Percentiles rank a stretch among this genome's conserved stretches.
phyloP scores from a whole-genome alignment of 495 filamentous ascomycete species.

The Trichocladium uniseriatum region DNA sequence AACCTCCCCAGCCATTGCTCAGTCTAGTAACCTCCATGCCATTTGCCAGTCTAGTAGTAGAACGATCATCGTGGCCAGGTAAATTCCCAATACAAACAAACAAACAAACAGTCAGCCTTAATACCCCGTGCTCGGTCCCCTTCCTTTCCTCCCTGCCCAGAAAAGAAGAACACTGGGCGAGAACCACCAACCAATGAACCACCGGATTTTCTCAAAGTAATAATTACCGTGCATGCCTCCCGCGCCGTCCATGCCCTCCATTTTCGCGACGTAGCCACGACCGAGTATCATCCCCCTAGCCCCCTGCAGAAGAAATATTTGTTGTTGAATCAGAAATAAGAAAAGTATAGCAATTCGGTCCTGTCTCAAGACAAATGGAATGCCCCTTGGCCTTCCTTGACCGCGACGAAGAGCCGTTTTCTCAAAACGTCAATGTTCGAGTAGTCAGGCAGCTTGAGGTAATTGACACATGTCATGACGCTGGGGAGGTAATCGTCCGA shows the following conservation, averaged over 20 bases:
- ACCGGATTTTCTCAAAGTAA: neutral
- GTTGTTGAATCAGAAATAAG: no score
- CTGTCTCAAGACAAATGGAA: conserved; percentile 92
- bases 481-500: conserved; percentile 97
- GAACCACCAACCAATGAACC: neutral
- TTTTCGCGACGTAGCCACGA: neutral
- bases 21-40: no score
- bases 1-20: no score
- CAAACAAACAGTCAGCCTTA: no score
- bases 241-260: neutral
- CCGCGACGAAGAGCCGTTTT: conserved; percentile 69
- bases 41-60: conserved; percentile 2
- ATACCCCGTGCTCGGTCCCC: no score
- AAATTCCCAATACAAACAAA: neutral
- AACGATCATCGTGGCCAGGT: no score
- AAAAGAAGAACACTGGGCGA: no score
- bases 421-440: conserved; percentile 66
- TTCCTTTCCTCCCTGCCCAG: no score
- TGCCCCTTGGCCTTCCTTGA: conserved; percentile 95
- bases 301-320: no score
- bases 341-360: no score
- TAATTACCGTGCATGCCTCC: neutral
- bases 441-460: conserved; percentile 97
- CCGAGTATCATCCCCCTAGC: no score
- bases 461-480: conserved; percentile 99